Base-by-base conservation (phyloP, 179 eudicot genomes). In the Gypsophila paniculata region DNA sequence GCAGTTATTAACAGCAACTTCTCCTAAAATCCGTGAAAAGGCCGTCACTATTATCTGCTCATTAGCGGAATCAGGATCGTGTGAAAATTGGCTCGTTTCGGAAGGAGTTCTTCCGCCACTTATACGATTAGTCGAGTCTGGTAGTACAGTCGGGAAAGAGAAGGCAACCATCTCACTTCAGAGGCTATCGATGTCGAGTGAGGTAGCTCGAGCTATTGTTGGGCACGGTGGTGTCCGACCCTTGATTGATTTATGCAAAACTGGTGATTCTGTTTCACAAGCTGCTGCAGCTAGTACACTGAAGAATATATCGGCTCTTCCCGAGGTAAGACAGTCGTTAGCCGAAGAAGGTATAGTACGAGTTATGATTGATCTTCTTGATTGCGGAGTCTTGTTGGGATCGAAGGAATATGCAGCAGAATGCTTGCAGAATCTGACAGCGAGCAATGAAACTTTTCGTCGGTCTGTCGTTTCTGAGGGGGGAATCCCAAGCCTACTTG, bases 341-440 rank as follows among this genome's bases (percentile, higher is more conserved):
- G 82, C 83, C 0, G 96, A 95, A 17, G 97, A 90, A 81, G 97
- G 96, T 54, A 83, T 88, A 11, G 79, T 87, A 12, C 77, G 73
- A 25, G 84, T 86, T 21, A 92, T 92, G 97, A 83, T 95, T 36
- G 46, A 80, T 75, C 87, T 95, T 64, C 86, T 95, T 1, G 89
- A 92, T 77, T 70, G 75, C 15, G 99, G 96, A 70, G 76, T 87
- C 11, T 67, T 87, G 52, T 76, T 86, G 65, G 92, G 92, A 25
- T 86, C 97, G 0, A 95, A 87, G 80, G 99, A 95, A 69, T 88
- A 95, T 51, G 96, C 97, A 15, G 97, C 97, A 2, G 97, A 95
- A 46, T 91, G 96, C 85, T 78, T 95, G 77, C 96, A 87, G 78
- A 87, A 87, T 79, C 86, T 95, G 62, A 88, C 97, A 54, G 79